Conservation (phyloP, 2,329 filamentous ascomycete species). For the Exophiala lecanii-corni region DNA sequence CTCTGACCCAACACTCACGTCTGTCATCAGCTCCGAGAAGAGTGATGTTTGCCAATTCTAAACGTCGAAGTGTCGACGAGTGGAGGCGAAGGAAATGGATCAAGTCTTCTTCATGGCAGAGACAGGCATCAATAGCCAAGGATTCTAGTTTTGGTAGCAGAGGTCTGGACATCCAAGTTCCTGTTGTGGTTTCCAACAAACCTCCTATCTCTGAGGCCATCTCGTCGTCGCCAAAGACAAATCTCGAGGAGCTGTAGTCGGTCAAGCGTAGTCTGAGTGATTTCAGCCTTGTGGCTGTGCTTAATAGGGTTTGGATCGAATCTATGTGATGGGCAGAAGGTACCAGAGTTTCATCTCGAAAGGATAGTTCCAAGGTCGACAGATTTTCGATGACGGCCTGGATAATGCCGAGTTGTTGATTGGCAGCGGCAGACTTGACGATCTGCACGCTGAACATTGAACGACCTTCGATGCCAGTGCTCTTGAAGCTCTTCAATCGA, state of each 20-base stretch:
- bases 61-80: slow-evolving; percentile 12
- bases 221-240: slow-evolving; percentile 16
- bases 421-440: slow-evolving; percentile 8
- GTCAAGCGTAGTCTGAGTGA: slow-evolving; percentile 14
- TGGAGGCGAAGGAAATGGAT: slow-evolving; percentile 22
- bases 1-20: slow-evolving; percentile 21
- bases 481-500: slow-evolving; percentile 15
- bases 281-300: slow-evolving; percentile 12
- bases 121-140: slow-evolving; percentile 16
- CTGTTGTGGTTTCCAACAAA: slow-evolving; percentile 15
- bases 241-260: slow-evolving; percentile 14
- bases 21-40: slow-evolving; percentile 19
- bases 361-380: slow-evolving; percentile 15
- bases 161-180: slow-evolving; percentile 12
- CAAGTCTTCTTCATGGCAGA: slow-evolving; percentile 20
- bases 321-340: slow-evolving; percentile 15
- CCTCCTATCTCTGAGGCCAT: slow-evolving; percentile 15
- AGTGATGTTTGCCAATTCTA: slow-evolving; percentile 21
- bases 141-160: slow-evolving; percentile 15
- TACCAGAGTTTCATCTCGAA: slow-evolving; percentile 14
- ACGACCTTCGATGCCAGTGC: slow-evolving; percentile 12
- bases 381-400: slow-evolving; percentile 13
- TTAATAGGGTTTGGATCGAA: slow-evolving; percentile 13
- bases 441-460: slow-evolving; percentile 9
- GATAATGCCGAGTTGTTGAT: slow-evolving; percentile 17